A percentile compares a stretch with the other conserved stretches of the same genome.
phyloP scores from a whole-genome alignment of 148 eudicot genomes.

The Pouteria glomerata region DNA sequence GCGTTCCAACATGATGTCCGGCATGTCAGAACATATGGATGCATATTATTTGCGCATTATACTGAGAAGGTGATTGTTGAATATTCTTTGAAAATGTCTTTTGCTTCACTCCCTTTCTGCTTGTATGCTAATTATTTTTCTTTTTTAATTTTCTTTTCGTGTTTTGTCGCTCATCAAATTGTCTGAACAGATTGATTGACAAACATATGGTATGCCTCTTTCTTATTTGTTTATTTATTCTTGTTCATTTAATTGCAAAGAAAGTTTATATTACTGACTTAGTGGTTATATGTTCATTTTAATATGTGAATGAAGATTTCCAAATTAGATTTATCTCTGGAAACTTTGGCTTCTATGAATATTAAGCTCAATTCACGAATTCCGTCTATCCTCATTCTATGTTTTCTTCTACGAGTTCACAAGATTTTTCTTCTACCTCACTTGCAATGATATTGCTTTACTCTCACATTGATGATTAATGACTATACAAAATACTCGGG shows the following conservation, averaged over 20 bases:
- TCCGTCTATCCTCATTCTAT: background rate
- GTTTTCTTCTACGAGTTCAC: background rate
- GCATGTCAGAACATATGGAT: conserved; percentile 90
- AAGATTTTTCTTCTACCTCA: background rate
- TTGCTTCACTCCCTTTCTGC: background rate
- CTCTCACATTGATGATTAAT: background rate
- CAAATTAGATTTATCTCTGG: background rate
- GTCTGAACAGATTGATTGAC: conserved; percentile 62
- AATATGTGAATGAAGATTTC: background rate
- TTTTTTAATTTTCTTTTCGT: conserved; percentile 14
- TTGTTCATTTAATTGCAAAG: too few relatives aligned
- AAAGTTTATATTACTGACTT: background rate
- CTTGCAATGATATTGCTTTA: background rate
- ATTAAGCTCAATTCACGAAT: background rate
- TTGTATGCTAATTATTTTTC: conserved; percentile 9
- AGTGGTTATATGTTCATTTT: background rate
- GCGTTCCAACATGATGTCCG: conserved; percentile 59
- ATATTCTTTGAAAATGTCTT: background rate
- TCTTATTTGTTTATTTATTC: conserved; percentile 7
- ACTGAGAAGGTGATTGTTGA: conserved; percentile 60
- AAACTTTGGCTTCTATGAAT: background rate
- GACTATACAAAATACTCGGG: background rate
- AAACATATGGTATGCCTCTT: conserved; percentile 73
- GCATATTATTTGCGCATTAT: conserved; percentile 78
- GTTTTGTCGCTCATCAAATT: conserved; percentile 21